These are phyloP conservation scores for Dothistroma septosporum DNA, from an alignment of 2,329 filamentous ascomycete species.

Conservation along the genomic window DNA sequence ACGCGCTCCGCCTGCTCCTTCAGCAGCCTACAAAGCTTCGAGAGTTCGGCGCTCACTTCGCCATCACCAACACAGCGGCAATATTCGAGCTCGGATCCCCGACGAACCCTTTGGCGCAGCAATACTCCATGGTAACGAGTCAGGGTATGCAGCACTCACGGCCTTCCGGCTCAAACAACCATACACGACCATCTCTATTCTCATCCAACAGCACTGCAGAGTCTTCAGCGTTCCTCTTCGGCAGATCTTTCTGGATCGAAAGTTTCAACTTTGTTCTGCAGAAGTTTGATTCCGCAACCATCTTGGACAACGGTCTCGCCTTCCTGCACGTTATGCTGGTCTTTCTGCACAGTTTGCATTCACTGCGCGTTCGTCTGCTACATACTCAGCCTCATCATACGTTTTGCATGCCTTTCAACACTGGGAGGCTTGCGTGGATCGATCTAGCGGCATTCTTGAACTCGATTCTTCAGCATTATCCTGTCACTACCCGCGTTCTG, in stretches of 20 bases:
- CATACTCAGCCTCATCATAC: conserved; percentile 27
- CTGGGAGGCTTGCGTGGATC: conserved; percentile 51
- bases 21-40: conserved; percentile 48
- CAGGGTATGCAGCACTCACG: conserved; percentile 11
- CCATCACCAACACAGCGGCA: conserved; percentile 52
- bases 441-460: conserved; percentile 52
- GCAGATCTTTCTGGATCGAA: conserved; percentile 13
- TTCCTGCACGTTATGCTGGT: conserved; percentile 61
- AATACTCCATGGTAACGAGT: conserved; percentile 22
- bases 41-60: conserved; percentile 52
- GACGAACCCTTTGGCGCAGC: conserved; percentile 47
- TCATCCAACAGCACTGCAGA: not conserved
- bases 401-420: conserved; percentile 26
- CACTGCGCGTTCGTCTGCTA: conserved; percentile 14
- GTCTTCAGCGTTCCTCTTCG: not conserved
- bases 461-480: conserved; percentile 41
- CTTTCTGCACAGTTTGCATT: conserved; percentile 47
- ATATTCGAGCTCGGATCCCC: conserved; percentile 53
- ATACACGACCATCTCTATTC: not conserved
- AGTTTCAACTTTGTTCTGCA: conserved; percentile 36
- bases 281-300: conserved; percentile 44
- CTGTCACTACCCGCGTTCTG: conserved; percentile 36
- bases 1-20: conserved; percentile 55
- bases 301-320: conserved; percentile 51
- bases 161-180: conserved; percentile 31